Conservation (phyloP, 257 asterid genomes). For the Solanum bulbocastanum region DNA sequence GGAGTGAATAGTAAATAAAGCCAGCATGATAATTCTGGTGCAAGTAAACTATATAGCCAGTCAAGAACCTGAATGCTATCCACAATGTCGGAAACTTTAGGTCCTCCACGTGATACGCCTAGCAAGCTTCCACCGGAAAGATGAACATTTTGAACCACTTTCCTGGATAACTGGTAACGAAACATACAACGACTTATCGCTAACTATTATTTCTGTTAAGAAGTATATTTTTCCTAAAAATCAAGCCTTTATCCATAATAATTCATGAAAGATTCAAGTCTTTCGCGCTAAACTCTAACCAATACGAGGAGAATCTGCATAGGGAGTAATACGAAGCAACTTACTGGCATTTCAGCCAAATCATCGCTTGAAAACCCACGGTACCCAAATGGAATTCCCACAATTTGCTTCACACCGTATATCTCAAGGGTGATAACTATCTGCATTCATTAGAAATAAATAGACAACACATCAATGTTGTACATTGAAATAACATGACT, state of each 20-base stretch:
- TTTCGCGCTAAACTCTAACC: not conserved
- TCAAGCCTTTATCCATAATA: not conserved
- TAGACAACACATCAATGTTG: not conserved
- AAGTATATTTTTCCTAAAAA: not conserved
- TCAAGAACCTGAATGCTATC: constrained; percentile 69
- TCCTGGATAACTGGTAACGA: constrained; percentile 60
- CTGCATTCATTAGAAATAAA: constrained; percentile 28
- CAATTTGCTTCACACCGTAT: constrained; percentile 74
- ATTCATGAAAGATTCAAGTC: not conserved
- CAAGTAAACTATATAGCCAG: not conserved
- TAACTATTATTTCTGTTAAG: not conserved
- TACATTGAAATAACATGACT: not conserved
- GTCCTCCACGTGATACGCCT: constrained; percentile 98
- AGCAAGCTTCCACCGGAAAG: constrained; percentile 95
- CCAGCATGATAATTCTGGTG: not conserved
- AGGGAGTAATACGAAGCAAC: constrained; percentile 13
- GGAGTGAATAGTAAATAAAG: constrained; percentile 1
- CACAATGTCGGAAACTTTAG: constrained; percentile 64
- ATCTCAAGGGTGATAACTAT: constrained; percentile 83
- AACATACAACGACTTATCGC: not conserved
- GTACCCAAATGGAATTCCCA: constrained; percentile 93
- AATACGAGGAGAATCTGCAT: not conserved
- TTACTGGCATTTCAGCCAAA: constrained; percentile 63
- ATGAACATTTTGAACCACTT: constrained; percentile 86
- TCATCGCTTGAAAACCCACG: constrained; percentile 69